Evolutionary conservation across 352 stramenopile genomes (phyloP), one percentile per base, ranked within the genome.

Genomic region (Phytophthora citrophthora): DNA sequence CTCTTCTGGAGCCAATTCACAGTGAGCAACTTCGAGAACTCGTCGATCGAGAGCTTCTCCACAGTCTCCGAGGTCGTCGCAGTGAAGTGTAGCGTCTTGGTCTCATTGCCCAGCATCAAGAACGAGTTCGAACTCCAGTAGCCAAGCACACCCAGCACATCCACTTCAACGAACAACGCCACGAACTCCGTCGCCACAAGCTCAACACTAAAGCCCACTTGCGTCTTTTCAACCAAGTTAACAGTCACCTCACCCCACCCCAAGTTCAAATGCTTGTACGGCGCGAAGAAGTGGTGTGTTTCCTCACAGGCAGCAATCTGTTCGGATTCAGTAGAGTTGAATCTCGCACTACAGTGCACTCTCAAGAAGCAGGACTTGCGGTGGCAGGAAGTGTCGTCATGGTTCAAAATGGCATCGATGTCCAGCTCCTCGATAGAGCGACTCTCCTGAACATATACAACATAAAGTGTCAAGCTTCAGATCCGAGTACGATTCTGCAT

Each of bases 1-100:
- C 77, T 90, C 58, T 91, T 86, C 64, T 93, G 86, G 5, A 95
- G 68, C 81, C 82, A 94, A 45, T 70, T 81, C n/a, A 93, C 63
- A 18, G 64, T 50, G 20, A 93, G 40, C 16, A 59, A 57, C 38
- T 64, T 31, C 15, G 68, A 61, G 53, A 93, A 88, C 1, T 43
- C 64, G 3, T 81, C 62, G 16, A 54, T 32, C 29, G 63, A 67
- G 15, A 79, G 27, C 6, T 61, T 67, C 12, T 51, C 46, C 8
- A 32, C 36, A 1, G 54, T 20, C 5, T 61, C 60, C 5, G 48
- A 44, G 4, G 61, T 58, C 2, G 76, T 43, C 13, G 61, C n/a
- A 13, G 56, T 76, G 61, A 93, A 95, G 6, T 48, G 43, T 18
- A 95, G 57, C 31, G 68, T 76, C 49, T 81, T 77, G 24, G 70